Evolutionary conservation across 2,329 filamentous ascomycete genomes (phyloP).

Genomic region (Claviceps africana): DNA sequence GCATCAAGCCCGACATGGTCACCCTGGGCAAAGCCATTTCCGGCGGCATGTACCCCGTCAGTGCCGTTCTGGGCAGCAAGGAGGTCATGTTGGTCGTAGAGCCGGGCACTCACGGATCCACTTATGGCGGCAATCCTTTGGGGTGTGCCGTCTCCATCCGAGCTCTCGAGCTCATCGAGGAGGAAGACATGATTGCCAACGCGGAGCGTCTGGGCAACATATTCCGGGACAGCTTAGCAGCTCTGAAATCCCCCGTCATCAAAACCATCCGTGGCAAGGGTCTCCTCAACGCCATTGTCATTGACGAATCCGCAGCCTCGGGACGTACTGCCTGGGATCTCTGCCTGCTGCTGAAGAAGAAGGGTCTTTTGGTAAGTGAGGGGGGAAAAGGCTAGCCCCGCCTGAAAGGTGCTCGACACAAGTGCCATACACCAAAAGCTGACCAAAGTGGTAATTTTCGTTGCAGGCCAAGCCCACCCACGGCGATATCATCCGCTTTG

Average conservation of each 20-base stretch:
- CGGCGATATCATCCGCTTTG: conserved; percentile 94
- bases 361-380: conserved; percentile 68
- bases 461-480: conserved; percentile 89
- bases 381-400: background rate
- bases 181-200: conserved; percentile 74
- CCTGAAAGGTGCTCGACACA: too few species aligned
- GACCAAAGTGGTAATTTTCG: background rate
- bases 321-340: conserved; percentile 92
- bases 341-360: conserved; percentile 88
- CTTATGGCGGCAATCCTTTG: conserved; percentile 94
- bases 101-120: conserved; percentile 91
- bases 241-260: conserved; percentile 69
- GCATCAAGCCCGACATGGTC: conserved; percentile 88
- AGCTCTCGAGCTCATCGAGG: conserved; percentile 82
- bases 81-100: conserved; percentile 94
- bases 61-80: conserved; percentile 72
- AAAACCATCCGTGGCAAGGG: conserved; percentile 80
- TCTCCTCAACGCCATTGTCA: conserved; percentile 86
- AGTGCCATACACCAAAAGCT: background rate
- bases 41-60: conserved; percentile 98
- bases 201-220: conserved; percentile 68
- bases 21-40: conserved; percentile 95
- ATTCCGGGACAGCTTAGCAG: conserved; percentile 65
- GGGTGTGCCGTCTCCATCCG: conserved; percentile 93
- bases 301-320: conserved; percentile 74